Percentiles rank a stretch among this genome's conserved stretches.
These are phyloP conservation scores for Yamadazyma sp. DNA, from an alignment of 805 yeast species.

Conservation along the genomic window DNA sequence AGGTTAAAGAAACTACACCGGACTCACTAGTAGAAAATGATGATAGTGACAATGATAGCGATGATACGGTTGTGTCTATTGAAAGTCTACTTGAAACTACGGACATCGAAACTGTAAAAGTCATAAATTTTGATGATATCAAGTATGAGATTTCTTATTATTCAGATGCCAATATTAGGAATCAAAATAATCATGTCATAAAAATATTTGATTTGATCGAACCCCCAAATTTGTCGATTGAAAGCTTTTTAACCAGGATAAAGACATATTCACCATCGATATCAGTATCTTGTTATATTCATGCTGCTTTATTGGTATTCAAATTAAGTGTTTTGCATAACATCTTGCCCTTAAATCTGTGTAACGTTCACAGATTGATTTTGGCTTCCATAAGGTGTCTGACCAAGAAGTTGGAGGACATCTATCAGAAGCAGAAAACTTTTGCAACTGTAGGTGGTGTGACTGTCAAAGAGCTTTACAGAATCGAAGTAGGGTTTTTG, in stretches of 20 bases:
- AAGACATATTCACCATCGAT: constrained; percentile 38
- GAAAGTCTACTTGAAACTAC: constrained; percentile 11
- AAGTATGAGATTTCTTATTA: constrained; percentile 11
- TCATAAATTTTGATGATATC: constrained; percentile 13
- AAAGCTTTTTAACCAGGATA: constrained; percentile 33
- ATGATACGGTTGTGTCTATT: constrained; percentile 10
- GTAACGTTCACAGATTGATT: constrained; percentile 37
- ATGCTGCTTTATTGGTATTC: constrained; percentile 36
- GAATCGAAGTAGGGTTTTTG: constrained; percentile 38
- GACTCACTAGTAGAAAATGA: constrained; percentile 13
- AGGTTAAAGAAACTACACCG: constrained; percentile 17
- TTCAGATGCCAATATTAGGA: constrained; percentile 7
- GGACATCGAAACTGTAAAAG: constrained; percentile 6
- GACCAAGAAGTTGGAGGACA: constrained; percentile 40
- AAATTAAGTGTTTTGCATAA: constrained; percentile 32
- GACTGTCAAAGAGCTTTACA: constrained; percentile 31
- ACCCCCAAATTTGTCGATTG: constrained; percentile 33
- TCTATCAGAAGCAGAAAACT: constrained; percentile 38
- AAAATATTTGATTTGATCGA: constrained; percentile 32
- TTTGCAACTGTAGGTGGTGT: constrained; percentile 45
- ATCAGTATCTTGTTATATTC: constrained; percentile 38
- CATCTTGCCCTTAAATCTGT: constrained; percentile 26
- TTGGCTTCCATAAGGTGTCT: constrained; percentile 41
- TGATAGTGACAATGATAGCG: no score
- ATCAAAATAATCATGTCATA: constrained; percentile 27